These are phyloP conservation scores for Fusarium clavum DNA, from an alignment of 2,329 filamentous ascomycete genomes.

Conservation along the genomic window DNA sequence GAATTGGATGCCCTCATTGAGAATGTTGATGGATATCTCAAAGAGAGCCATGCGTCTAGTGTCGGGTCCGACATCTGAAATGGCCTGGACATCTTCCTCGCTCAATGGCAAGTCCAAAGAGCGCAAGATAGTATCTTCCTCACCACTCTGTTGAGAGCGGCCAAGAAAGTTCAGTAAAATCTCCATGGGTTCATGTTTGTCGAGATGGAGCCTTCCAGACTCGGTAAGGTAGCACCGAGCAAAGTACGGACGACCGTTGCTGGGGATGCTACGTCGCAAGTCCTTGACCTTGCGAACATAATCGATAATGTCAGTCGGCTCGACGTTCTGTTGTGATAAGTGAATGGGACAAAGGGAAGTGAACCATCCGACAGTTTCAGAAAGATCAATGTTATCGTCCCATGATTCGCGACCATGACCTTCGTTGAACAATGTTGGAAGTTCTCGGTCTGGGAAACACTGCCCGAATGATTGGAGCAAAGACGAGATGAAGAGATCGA, in stretches of 20 bases:
- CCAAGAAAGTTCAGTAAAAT: constrained; percentile 31
- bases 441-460: constrained; percentile 50
- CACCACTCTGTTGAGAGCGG: constrained; percentile 9
- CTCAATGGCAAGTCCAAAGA: neutral
- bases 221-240: constrained; percentile 15
- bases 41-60: constrained; percentile 33
- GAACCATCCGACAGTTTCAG: constrained; percentile 60
- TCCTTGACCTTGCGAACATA: constrained; percentile 26
- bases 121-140: neutral
- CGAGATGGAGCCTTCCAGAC: neutral
- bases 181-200: constrained; percentile 21
- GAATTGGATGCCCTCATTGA: neutral
- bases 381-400: constrained; percentile 50
- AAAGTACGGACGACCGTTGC: constrained; percentile 32
- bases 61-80: constrained; percentile 23
- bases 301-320: constrained; percentile 10
- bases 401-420: constrained; percentile 57
- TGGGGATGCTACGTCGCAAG: constrained; percentile 13
- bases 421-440: constrained; percentile 55
- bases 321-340: constrained; percentile 1
- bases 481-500: constrained; percentile 55
- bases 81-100: neutral
- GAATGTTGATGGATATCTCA: constrained; percentile 33
- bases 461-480: constrained; percentile 51
- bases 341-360: constrained; percentile 55